Percentiles rank a stretch among this genome's conserved stretches.
These are phyloP conservation scores for Botrytis paeoniae DNA, from an alignment of 2,329 filamentous ascomycete species.

Conservation along the genomic window DNA sequence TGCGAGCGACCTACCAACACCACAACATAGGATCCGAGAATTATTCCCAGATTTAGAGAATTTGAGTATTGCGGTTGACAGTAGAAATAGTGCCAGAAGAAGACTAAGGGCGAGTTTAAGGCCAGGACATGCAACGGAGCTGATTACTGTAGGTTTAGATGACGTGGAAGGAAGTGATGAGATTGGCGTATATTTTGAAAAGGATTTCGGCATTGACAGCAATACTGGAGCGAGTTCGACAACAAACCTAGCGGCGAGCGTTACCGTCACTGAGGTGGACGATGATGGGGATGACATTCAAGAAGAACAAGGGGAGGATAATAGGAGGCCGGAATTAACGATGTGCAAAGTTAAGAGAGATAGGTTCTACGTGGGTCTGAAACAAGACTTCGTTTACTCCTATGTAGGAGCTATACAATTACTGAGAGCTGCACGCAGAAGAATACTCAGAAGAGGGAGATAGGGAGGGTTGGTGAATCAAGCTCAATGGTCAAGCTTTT, in stretches of 20 bases:
- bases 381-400: conserved; percentile 17
- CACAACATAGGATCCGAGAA: conserved; percentile 31
- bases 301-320: neutral
- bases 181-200: conserved; percentile 27
- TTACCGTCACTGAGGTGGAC: conserved; percentile 5
- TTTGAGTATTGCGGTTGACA: conserved; percentile 36
- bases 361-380: conserved; percentile 23
- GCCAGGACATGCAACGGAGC: conserved; percentile 34
- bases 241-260: neutral
- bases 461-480: neutral
- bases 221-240: neutral
- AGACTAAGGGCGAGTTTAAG: conserved; percentile 35
- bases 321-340: conserved; percentile 26
- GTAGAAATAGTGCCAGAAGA: conserved; percentile 32
- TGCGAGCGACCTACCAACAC: conserved; percentile 26
- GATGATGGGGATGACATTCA: conserved; percentile 1
- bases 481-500: neutral
- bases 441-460: conserved; percentile 25
- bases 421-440: conserved; percentile 10
- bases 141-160: conserved; percentile 24
- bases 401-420: conserved; percentile 27
- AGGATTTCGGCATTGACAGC: conserved; percentile 29
- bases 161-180: conserved; percentile 19
- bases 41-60: conserved; percentile 33
- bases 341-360: conserved; percentile 36